Base-by-base conservation (phyloP, 73 alveolate species). In the Tetrahymena elliotti region DNA sequence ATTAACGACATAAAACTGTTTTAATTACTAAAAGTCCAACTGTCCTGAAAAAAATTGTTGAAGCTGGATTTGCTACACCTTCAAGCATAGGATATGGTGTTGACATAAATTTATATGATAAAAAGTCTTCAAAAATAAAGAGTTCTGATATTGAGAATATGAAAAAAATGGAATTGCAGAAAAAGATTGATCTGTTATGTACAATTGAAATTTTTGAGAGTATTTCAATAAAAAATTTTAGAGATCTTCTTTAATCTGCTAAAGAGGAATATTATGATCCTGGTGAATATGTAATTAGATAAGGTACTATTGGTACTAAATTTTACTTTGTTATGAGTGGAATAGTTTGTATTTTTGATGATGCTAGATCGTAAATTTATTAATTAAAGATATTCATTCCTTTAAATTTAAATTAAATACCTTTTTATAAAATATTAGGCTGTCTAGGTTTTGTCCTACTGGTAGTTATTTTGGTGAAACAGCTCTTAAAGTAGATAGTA, bases 401-500 rank as follows among this genome's bases (percentile, higher is more conserved):
- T 52, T 52, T 18, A 18, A 8, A 68, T 68, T 68, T 7, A n/a
- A 7, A 18, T 47, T 68, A 24, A 68, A 68, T 68, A 68, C 36
- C 33, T 68, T 68, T 68, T n/a, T n/a, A 27, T 68, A 0, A 1
- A 16, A 68, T 22, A 68, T 8, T 68, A 68, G 88, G 88, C 88
- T 68, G 88, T 68, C 88, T 68, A 68, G 88, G n/a, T 68, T 68
- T 68, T 68, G 88, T 31, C 88, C 88, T 31, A 68, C 88, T 24
- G 88, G 88, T 68, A 68, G 88, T 68, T 68, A 68, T 68, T 68
- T 68, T 68, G 88, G 88, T 68, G 88, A 68, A 68, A 68, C 88
- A 68, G 88, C 88, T 31, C n/a, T 68, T 16, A 68, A 68, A 68
- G 88, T 68, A 31, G 88, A 68, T 31, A 68, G 88, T 68, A 68